Evolutionary conservation across 1,284 basidiomycete genomes (phyloP).

Genomic region (Trametes hirsuta): DNA sequence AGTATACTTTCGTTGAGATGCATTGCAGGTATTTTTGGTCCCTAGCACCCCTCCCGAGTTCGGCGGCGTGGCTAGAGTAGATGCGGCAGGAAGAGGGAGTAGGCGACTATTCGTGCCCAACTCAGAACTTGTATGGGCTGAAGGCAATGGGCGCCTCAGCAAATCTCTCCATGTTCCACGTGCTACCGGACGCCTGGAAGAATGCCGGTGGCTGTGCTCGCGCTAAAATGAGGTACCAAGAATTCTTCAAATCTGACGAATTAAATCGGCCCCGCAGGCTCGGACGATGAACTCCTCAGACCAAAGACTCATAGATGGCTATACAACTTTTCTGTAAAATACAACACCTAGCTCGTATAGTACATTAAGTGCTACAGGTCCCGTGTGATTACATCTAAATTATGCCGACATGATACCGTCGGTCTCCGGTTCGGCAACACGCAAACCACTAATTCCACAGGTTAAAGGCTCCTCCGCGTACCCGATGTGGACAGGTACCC

Average conservation of each 20-base stretch:
- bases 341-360: neutral
- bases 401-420: no score
- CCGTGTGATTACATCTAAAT: no score
- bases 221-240: neutral
- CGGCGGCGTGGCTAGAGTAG: neutral
- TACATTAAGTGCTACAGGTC: no score
- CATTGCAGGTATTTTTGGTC: constrained; percentile 40
- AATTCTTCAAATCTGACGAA: neutral
- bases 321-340: neutral
- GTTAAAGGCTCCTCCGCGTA: neutral
- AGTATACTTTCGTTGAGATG: constrained; percentile 69
- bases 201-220: constrained; percentile 3
- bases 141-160: neutral
- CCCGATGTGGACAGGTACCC: neutral
- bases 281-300: no score
- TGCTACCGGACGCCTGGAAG: neutral
- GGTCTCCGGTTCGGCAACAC: no score
- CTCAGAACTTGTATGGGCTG: no score
- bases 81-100: neutral
- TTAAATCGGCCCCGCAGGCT: no score
- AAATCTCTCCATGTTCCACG: constrained; percentile 1
- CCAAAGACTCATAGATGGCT: no score
- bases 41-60: neutral
- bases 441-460: no score
- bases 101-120: neutral